Evolutionary conservation across 257 asterid species (phyloP), one percentile per base, ranked within the genome.

Genomic region (Leonotis leonurus): DNA sequence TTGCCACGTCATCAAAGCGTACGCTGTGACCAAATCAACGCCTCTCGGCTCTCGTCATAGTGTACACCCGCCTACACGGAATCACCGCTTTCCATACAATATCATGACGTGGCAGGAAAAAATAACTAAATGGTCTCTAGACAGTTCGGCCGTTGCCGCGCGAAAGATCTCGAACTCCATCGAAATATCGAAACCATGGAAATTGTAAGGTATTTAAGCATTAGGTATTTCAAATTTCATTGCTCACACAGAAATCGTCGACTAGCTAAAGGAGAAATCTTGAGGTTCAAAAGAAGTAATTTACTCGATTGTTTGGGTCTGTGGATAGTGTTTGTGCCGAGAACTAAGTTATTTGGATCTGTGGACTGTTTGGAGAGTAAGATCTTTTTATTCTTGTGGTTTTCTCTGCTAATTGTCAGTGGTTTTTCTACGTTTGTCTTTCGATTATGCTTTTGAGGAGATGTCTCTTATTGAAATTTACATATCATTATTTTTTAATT

Each of bases 101-200:
- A 8, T 16, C 26, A 11, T 43, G 16, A 62, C 77, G 76, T 72
- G 70, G 73, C 76, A 68, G 17, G 37, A 10, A 16, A 33, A 16
- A 11, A 20, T 21, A 25, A 20, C 11, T 17, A 17, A 6, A 22
- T 6, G n/a, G 8, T 52, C 35, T 75, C 86, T 9, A 71, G 80
- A 80, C 60, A 40, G 33, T 69, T 77, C 80, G 71, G 53, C 67
- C 40, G 71, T 57, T 63, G 65, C 48, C 71, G 83, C 89, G 79
- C 75, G 92, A 85, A 81, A 60, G 66, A 52, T 88, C 96, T 83
- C 70, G 96, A 87, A 81, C 29, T 21, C 70, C 25, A 76, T 75
- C 64, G 94, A 81, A 69, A 24, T 32, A 20, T 26, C 60, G 10
- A 39, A 26, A 22, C 68, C 43, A 16, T 26, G 17, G 60, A 22